Evolutionary conservation across 2,329 filamentous ascomycete genomes (phyloP), one percentile per base, ranked within the genome.

Genomic region (Thermothelomyces thermophilus): DNA sequence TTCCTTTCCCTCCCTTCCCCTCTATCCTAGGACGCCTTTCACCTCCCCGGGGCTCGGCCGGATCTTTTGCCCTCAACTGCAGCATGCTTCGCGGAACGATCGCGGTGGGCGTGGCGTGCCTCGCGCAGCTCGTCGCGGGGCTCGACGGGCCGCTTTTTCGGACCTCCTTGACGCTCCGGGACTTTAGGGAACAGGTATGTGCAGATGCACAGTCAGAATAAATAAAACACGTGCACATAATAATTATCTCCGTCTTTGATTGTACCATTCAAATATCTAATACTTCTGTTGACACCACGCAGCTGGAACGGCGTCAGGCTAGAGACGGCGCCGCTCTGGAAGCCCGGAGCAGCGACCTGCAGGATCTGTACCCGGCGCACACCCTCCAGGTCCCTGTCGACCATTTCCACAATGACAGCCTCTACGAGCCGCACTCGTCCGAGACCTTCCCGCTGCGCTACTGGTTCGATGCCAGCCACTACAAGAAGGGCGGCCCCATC

Each of bases 391-490:
- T 77, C 3, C 77, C 77, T 14, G 72, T 94, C 30, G 88, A 95
- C 65, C 87, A 93, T 63, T 94, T 93, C 69, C 86, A 86, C 67
- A 88, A 91, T 61, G 84, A 90, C 48, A 78, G 81, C 2, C 71
- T 74, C 42, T 94, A 94, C 63, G 86, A 84, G 64, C 87, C 89
- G 31, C 88, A 94, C 65, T 80, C 76, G 8, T 71, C 84, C 57
- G 83, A 66, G 22, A 77, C 69, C 1, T 95, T 89, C 66, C 67
- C 79, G 19, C 70, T 91, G 41, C 79, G 87, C 10, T 95, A 93
- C 70, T 94, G 84, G 84, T 89, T 91, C 59, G 88, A 94, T 62
- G 80, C 83, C 1, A 77, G 76, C 39, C 76, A 86, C 69, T 94
- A 94, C 69, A 75, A 82, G 63, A 70, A 77, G 0, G 89, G 89